Base-by-base conservation (phyloP, 2,329 filamentous ascomycete genomes). In the Trichoderma sp. region DNA sequence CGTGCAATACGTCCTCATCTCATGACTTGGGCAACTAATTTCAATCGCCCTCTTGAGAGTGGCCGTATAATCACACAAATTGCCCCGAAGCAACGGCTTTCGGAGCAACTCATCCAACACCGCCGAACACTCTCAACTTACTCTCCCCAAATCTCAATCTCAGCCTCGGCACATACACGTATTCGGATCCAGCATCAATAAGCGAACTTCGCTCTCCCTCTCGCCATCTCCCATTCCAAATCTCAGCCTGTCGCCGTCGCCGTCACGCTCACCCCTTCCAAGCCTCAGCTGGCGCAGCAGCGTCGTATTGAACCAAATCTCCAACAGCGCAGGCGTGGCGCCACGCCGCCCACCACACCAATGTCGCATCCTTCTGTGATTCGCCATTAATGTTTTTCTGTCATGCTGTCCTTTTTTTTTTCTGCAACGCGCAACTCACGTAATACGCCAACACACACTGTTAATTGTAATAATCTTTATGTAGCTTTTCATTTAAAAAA, bases 1-100 rank as follows among this genome's bases (percentile, higher is more conserved):
- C 47, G 43, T 33, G 58, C 37, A 47, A 24, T 6, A 8, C 16
- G n/a, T n/a, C 56, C 4, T 43, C 40, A 43, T 10, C 5, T n/a
- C 40, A 3, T 10, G 19, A 43, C 5, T 7, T 6, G 2, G 5
- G 19, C 37, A 19, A 6, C 37, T 43, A 43, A 43, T 16, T 43
- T 19, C 16, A 43, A 5, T 43, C 6, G 4, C 40, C 19, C 2
- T 43, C 19, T 2, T 4, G 10, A 10, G 6, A n/a, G 37, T 19
- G 1, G 3, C 4, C 37, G n/a, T 43, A 6, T 19, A n/a, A n/a
- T 43, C 40, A n/a, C 49, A 53, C 19, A 47, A 65, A 66, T 58
- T 47, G 14, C 40, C 53, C 53, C 63, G 63, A 66, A 33, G n/a
- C 63, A 40, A 31, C 63, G 63, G 63, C 63, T 27, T 58, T 29